phyloP scores from a whole-genome alignment of 2,329 filamentous ascomycete species.

The Clonostachys chloroleuca region DNA sequence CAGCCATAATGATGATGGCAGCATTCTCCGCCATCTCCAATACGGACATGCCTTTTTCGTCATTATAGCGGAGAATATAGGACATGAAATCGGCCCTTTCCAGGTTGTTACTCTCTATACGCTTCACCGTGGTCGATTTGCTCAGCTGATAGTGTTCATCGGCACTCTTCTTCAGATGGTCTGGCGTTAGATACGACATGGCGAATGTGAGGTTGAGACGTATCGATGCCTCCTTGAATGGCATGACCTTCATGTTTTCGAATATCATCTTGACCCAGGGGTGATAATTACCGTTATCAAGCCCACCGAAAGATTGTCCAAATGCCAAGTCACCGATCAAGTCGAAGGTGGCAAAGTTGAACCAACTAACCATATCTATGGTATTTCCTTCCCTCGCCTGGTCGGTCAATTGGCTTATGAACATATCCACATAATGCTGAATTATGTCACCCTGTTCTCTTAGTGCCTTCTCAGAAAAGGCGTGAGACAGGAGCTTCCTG shows the following conservation, averaged over 20 bases:
- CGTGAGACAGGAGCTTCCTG: slow-evolving; percentile 16
- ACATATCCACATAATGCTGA: slow-evolving; percentile 12
- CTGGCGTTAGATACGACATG: no score
- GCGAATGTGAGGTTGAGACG: no score
- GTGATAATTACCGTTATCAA: slow-evolving; percentile 7
- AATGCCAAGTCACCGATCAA: slow-evolving; percentile 14
- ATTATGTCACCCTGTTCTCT: slow-evolving; percentile 21
- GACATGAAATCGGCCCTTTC: no score
- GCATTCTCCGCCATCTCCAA: neutral
- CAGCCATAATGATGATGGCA: neutral
- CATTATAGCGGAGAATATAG: no score
- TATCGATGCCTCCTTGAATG: no score
- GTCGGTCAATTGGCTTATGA: slow-evolving; percentile 5
- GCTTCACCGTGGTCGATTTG: no score
- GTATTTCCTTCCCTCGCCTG: slow-evolving; percentile 1
- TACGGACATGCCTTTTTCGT: no score
- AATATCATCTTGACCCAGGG: slow-evolving; percentile 2
- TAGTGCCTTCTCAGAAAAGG: slow-evolving; percentile 20
- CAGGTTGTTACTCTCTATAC: no score
- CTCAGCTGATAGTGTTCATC: no score
- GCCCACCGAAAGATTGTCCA: slow-evolving; percentile 6
- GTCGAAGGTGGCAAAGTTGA: slow-evolving; percentile 13
- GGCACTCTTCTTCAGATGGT: no score
- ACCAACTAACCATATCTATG: slow-evolving; percentile 14
- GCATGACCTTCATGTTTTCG: no score